phyloP scores from a whole-genome alignment of 2,329 filamentous ascomycete genomes.

The Penicillium sp. region DNA sequence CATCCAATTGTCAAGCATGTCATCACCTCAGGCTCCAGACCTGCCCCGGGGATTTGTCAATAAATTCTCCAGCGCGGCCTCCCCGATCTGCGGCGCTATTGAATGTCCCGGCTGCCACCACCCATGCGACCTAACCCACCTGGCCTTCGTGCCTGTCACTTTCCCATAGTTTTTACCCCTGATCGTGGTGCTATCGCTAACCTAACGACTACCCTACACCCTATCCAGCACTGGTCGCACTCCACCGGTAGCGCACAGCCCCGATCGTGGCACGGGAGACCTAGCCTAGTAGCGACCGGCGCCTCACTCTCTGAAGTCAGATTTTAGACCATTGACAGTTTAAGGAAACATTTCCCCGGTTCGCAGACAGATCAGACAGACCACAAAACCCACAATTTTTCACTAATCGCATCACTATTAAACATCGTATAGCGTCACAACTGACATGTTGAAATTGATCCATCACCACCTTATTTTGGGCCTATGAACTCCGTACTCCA shows the following conservation, averaged over 20 bases:
- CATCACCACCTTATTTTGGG: background rate
- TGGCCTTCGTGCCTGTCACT: constrained; percentile 23
- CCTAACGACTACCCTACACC: constrained; percentile 4
- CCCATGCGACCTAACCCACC: constrained; percentile 12
- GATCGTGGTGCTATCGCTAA: constrained; percentile 3
- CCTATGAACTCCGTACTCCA: background rate
- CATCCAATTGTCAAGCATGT: background rate
- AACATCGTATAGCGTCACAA: background rate
- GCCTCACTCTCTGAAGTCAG: background rate
- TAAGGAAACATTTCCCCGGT: background rate
- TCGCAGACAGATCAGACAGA: constrained; percentile 11
- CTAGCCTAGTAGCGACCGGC: background rate
- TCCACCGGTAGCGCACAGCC: constrained; percentile 6
- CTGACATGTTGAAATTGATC: background rate
- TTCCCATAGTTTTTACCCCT: background rate
- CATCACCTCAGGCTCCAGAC: background rate
- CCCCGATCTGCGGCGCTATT: constrained; percentile 28
- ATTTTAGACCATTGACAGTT: background rate
- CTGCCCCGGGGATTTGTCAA: constrained; percentile 15
- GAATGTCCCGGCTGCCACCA: constrained; percentile 15
- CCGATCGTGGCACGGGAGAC: background rate
- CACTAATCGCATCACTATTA: constrained; percentile 2
- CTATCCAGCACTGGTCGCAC: background rate
- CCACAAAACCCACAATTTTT: background rate
- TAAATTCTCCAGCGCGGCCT: constrained; percentile 11